Conservation (phyloP, 768 basidiomycete species). For the Heimioporus sp. region DNA sequence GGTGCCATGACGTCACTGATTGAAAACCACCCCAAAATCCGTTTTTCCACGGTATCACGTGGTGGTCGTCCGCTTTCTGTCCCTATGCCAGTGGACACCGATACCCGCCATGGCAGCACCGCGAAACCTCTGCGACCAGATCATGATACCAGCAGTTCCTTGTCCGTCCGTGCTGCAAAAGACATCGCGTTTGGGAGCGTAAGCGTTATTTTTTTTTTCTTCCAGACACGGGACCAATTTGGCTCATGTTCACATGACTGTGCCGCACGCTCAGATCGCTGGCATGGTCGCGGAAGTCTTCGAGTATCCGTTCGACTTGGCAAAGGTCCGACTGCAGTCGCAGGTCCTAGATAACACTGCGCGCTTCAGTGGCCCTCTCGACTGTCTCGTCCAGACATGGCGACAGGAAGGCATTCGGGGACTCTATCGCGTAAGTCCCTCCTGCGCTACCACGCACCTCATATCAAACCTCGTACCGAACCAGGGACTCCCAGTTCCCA, state of each 20-base stretch:
- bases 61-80: background rate
- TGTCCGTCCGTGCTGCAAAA: conserved; percentile 33
- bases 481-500: conserved; percentile 82
- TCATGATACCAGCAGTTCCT: too few relatives aligned
- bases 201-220: conserved; percentile 16
- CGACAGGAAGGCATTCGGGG: conserved; percentile 54
- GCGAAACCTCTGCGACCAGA: too few relatives aligned
- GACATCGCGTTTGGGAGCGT: conserved; percentile 52
- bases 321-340: conserved; percentile 87
- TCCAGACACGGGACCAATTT: background rate
- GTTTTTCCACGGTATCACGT: conserved; percentile 9
- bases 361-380: conserved; percentile 56
- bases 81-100: too few relatives aligned
- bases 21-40: background rate
- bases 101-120: too few relatives aligned
- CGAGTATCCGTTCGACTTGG: conserved; percentile 91
- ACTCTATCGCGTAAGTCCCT: conserved; percentile 46
- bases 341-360: conserved; percentile 72
- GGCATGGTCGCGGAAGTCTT: conserved; percentile 86
- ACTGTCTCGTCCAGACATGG: conserved; percentile 61
- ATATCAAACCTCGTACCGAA: conserved; percentile 1
- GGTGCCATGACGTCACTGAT: conserved; percentile 27
- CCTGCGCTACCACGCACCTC: background rate
- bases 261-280: conserved; percentile 47
- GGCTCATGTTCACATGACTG: background rate